Conservation (phyloP, 495 filamentous ascomycete species). For the Aspergillus cavernicola region DNA sequence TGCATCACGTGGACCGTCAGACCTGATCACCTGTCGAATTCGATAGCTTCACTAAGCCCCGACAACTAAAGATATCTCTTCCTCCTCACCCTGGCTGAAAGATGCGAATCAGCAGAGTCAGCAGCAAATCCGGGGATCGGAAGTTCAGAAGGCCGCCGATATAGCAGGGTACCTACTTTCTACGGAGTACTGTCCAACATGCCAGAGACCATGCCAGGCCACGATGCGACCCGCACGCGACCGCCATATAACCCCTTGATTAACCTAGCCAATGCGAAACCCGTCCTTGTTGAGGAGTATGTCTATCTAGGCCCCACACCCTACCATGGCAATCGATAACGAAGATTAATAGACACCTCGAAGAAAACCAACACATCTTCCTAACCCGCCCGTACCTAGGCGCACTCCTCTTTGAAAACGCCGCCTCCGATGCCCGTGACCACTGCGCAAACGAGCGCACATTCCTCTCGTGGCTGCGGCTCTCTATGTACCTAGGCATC, state of each 20-base stretch:
- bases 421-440: conserved; percentile 76
- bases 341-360: conserved; percentile 25
- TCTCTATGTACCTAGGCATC: conserved; percentile 86
- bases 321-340: not conserved
- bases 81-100: not conserved
- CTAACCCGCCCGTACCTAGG: conserved; percentile 67
- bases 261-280: conserved; percentile 31
- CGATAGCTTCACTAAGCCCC: not conserved
- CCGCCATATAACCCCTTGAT: conserved; percentile 37
- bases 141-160: not conserved
- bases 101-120: not conserved
- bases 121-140: not conserved
- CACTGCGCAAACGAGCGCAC: conserved; percentile 58
- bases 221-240: conserved; percentile 2
- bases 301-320: conserved; percentile 1
- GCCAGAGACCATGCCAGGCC: not conserved
- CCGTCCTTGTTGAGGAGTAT: conserved; percentile 42
- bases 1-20: conserved; percentile 18
- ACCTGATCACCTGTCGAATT: not conserved
- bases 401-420: conserved; percentile 85
- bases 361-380: conserved; percentile 51
- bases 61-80: not conserved
- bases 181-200: not conserved
- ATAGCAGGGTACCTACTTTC: not conserved
- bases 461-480: conserved; percentile 91